Percentiles rank a stretch among this genome's conserved stretches.
These are phyloP conservation scores for Sarcodon aspratus DNA, from an alignment of 768 basidiomycete genomes.

Conservation along the genomic window DNA sequence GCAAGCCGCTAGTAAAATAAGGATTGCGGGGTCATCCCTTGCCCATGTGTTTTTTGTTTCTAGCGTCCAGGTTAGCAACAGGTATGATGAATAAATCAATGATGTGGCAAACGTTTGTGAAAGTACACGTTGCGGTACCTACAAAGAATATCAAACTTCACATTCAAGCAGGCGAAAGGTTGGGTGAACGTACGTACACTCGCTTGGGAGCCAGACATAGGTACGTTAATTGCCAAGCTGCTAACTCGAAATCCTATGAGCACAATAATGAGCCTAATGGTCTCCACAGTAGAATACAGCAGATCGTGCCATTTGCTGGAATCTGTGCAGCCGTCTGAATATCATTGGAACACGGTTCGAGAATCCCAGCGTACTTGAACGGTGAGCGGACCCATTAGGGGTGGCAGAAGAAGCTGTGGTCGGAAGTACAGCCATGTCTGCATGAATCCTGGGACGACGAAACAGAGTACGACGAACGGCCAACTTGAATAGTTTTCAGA, in stretches of 20 bases:
- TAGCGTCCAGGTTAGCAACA: slow-evolving; percentile 13
- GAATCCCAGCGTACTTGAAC: slow-evolving; percentile 14
- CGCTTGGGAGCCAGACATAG: slow-evolving; percentile 84
- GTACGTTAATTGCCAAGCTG: slow-evolving; percentile 93
- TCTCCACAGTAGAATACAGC: background rate
- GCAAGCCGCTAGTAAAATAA: slow-evolving; percentile 75
- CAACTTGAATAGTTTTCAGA: background rate
- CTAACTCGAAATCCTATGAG: slow-evolving; percentile 87
- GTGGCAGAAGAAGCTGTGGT: slow-evolving; percentile 9
- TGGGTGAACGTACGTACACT: slow-evolving; percentile 45
- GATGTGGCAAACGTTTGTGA: slow-evolving; percentile 67
- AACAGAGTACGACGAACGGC: background rate
- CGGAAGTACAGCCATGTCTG: slow-evolving; percentile 16
- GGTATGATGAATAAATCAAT: too few relatives aligned
- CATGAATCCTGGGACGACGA: slow-evolving; percentile 1
- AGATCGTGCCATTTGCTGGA: slow-evolving; percentile 72
- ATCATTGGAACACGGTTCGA: slow-evolving; percentile 65
- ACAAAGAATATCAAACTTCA: slow-evolving; percentile 7
- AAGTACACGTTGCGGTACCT: slow-evolving; percentile 97
- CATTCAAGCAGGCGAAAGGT: slow-evolving; percentile 14
- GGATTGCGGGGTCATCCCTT: slow-evolving; percentile 91
- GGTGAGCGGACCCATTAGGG: slow-evolving; percentile 7
- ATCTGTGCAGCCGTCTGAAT: slow-evolving; percentile 67
- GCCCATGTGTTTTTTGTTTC: slow-evolving; percentile 99
- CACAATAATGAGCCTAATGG: background rate